Evolutionary conservation across 1,284 basidiomycete genomes (phyloP).

Genomic region (Jaminaea rosea): DNA sequence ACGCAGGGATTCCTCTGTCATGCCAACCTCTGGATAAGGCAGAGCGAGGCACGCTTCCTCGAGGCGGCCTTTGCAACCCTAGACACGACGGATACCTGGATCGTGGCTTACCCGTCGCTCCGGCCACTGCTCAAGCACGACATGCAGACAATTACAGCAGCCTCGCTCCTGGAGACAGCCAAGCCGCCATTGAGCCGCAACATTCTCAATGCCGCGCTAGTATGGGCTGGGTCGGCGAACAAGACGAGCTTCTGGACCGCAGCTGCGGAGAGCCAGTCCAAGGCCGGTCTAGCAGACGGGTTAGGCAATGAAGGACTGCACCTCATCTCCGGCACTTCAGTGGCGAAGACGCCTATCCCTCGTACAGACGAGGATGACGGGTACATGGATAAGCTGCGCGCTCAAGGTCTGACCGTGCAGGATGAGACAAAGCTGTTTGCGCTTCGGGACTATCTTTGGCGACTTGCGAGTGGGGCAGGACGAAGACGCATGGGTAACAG

Average conservation of each 20-base stretch:
- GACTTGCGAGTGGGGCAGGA: conserved; percentile 32
- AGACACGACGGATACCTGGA: conserved; percentile 68
- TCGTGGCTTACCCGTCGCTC: conserved; percentile 83
- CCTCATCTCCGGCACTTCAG: conserved; percentile 19
- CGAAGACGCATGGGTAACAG: not conserved
- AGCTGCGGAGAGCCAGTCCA: conserved; percentile 8
- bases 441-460: conserved; percentile 71
- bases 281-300: conserved; percentile 22
- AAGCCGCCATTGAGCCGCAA: conserved; percentile 62
- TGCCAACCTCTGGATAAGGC: conserved; percentile 94
- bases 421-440: conserved; percentile 75
- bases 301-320: conserved; percentile 27
- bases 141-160: conserved; percentile 66
- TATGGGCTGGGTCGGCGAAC: conserved; percentile 65
- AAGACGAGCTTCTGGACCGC: conserved; percentile 34
- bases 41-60: conserved; percentile 80
- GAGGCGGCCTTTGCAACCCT: conserved; percentile 70
- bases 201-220: conserved; percentile 73
- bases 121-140: conserved; percentile 78
- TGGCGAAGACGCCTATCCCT: conserved; percentile 12
- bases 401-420: conserved; percentile 66
- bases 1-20: conserved; percentile 85
- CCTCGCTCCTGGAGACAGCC: conserved; percentile 63
- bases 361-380: conserved; percentile 59
- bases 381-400: conserved; percentile 63